Evolutionary conservation across 192 early-diverging fungal species (phyloP), one percentile per base, ranked within the genome.

Genomic region (Dimargaris xerosporica): DNA sequence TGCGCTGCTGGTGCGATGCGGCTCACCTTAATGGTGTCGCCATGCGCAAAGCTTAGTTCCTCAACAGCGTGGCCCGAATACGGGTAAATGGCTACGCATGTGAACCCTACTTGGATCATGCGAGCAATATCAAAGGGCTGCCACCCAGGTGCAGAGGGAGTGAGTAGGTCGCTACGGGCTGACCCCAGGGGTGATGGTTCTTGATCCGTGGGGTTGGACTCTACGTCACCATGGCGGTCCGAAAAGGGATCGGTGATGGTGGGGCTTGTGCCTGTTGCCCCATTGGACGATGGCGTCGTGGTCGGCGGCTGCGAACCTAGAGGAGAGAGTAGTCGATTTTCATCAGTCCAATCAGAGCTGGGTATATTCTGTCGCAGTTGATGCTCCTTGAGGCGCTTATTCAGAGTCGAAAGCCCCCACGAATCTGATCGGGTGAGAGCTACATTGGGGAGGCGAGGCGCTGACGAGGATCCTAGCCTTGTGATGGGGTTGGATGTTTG

Each of bases 401-500:
- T n/a, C n/a, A n/a, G n/a, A n/a, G n/a, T n/a, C n/a, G n/a, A n/a
- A n/a, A 59, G 41, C 16, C 56, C 56, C 56, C 56, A 59, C 30
- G 56, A 59, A 29, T 59, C 56, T 3, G 56, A 59, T 23, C 56
- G 56, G 39, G 19, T 59, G 17, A 59, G 41, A 19, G 16, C 5
- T 15, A 59, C 30, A 30, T 59, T 16, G 2, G 56, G 56, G 19
- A 59, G 39, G 17, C 41, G 30, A 10, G 30, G 41, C 30, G 21
- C 16, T 9, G 56, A 59, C 21, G 16, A 17, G 23, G 56, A 41
- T 1, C 29, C 1, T 16, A 11, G 31, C 28, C 13, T 6, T 9
- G 56, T 16, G 15, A 19, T 41, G 3, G 12, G 28, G 34, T 41
- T 15, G 56, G 56, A 59, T 16, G 29, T 59, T 17, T 59, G 56